These are phyloP conservation scores for Terfezia boudieri DNA, from an alignment of 495 filamentous ascomycete genomes.

Conservation along the genomic window DNA sequence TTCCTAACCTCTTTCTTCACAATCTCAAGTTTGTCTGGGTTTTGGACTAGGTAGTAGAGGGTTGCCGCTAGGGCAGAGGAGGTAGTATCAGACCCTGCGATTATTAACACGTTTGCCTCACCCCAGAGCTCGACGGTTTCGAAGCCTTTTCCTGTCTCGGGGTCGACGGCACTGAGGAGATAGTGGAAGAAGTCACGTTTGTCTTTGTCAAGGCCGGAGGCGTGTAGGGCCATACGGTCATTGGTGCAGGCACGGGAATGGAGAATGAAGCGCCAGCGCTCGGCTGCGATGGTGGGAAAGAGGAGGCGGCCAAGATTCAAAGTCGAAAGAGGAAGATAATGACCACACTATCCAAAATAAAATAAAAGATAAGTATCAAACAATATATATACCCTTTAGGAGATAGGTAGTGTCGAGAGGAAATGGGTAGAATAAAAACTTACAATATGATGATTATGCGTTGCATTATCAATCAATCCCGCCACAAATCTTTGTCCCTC, in stretches of 20 bases:
- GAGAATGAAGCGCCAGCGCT: constrained; percentile 39
- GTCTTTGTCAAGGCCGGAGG: constrained; percentile 2
- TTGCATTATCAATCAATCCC: constrained; percentile 29
- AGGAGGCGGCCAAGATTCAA: constrained; percentile 35
- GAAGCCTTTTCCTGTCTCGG: constrained; percentile 26
- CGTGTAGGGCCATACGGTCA: constrained; percentile 26
- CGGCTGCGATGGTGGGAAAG: constrained; percentile 32
- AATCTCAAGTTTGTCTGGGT: constrained; percentile 23
- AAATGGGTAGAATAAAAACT: constrained; percentile 8
- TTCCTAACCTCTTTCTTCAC: constrained; percentile 31
- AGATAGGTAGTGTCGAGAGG: neutral
- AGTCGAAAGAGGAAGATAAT: constrained; percentile 32
- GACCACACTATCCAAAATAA: constrained; percentile 26
- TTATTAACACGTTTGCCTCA: constrained; percentile 19
- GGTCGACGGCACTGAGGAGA: constrained; percentile 34
- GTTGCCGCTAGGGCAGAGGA: constrained; percentile 33
- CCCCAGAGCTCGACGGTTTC: constrained; percentile 19
- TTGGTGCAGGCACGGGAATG: constrained; percentile 35
- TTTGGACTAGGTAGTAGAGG: constrained; percentile 40
- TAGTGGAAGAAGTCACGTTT: constrained; percentile 31
- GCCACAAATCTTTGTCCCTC: constrained; percentile 24
- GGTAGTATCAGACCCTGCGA: constrained; percentile 35
- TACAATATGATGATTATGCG: constrained; percentile 32
- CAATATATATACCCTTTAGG: neutral
- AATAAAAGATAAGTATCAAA: neutral